Evolutionary conservation across 78 protist species (phyloP), one percentile per base, ranked within the genome.

Genomic region (Dictyostelium firmibasis): DNA sequence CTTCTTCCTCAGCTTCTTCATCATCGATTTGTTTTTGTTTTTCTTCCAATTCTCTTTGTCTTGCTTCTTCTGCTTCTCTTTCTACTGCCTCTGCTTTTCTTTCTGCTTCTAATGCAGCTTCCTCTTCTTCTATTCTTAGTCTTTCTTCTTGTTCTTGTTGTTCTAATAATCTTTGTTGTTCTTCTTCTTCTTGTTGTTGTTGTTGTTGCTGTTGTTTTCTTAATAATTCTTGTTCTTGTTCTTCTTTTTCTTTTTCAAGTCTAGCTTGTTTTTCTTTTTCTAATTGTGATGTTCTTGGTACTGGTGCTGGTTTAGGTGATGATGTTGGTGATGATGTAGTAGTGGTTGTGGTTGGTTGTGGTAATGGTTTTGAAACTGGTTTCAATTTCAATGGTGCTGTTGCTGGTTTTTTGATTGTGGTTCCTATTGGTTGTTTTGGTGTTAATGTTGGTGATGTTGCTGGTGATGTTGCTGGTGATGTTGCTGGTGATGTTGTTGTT

Each of bases 71-170:
- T 23, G 4, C 18, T 43, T n/a, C 20, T 50, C 57, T 77, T 77
- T 35, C 62, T 76, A 20, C 35, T 33, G 14, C 29, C 18, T 13
- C 62, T 69, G 29, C n/a, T 72, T 72, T 41, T 72, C 33, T 20
- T n/a, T 62, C 18, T 76, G 36, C 9, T 76, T 76, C 57, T 76
- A 36, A 1, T 38, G 27, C 18, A 9, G 8, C 11, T 41, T 38
- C 31, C n/a, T 81, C 70, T 29, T 47, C 85, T 50, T 47, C 85
- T 41, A 33, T 69, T 72, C n/a, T 72, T 72, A 44, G 29, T 72
- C 23, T n/a, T 62, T 33, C 62, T 69, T 72, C n/a, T 72, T 72
- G 79, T 72, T 72, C 23, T n/a, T 62, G 35, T 76, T 76, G 20
- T 76, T 76, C 57, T 76, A 36, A 1, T 33, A 33, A n/a, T 77